Percentiles rank a stretch among this genome's conserved stretches.
phyloP scores from a whole-genome alignment of 768 basidiomycete species.

The Suillus alpinus region DNA sequence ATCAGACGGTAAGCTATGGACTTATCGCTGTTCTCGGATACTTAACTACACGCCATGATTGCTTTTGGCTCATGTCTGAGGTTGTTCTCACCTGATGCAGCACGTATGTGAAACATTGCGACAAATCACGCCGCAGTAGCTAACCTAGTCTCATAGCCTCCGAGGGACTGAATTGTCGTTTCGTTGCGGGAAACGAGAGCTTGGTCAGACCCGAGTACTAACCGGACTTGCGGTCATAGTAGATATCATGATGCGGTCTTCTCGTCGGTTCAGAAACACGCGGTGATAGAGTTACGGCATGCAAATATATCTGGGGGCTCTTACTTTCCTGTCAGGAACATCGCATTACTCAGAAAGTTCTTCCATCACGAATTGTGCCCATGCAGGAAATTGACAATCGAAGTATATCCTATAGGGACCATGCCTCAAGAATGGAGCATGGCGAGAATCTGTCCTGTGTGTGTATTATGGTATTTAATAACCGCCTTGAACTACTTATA shows the following conservation, averaged over 20 bases:
- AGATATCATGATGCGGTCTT: neutral
- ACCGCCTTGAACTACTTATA: neutral
- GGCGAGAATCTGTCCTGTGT: neutral
- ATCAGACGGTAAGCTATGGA: neutral
- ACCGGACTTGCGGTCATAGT: neutral
- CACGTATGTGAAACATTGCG: neutral
- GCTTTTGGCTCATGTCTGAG: neutral
- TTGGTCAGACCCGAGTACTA: neutral
- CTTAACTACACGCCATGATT: neutral
- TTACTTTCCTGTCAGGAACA: neutral
- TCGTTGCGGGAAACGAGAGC: neutral
- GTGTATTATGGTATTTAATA: neutral
- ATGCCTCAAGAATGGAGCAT: neutral
- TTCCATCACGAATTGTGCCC: neutral
- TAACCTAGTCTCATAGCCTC: neutral
- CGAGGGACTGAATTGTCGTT: neutral
- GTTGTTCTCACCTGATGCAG: neutral
- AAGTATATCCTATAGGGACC: neutral
- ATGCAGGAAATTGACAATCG: neutral
- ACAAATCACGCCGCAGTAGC: neutral
- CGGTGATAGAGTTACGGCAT: neutral
- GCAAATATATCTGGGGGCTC: neutral
- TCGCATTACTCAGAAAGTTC: neutral
- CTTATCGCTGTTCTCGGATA: neutral
- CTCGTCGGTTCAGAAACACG: neutral